Conservation (phyloP, 768 basidiomycete genomes). For the Exsudoporus frostii region DNA sequence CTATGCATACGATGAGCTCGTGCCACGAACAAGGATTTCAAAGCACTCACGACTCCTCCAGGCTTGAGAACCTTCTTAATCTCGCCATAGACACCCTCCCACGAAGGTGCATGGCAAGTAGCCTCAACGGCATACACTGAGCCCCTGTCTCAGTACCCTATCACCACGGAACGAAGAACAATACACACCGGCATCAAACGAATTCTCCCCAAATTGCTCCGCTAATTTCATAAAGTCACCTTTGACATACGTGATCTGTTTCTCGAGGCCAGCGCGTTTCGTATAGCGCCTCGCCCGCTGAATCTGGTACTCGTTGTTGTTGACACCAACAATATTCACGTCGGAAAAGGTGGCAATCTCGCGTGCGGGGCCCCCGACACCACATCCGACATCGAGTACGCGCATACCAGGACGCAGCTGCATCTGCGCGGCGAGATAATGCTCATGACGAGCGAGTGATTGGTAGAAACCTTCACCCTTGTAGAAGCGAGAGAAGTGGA, state of each 20-base stretch:
- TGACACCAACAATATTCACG: slow-evolving; percentile 78
- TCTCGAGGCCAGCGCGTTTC: slow-evolving; percentile 64
- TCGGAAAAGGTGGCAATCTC: slow-evolving; percentile 93
- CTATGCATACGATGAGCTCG: slow-evolving; percentile 36
- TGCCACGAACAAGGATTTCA: background rate
- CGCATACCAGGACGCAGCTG: slow-evolving; percentile 83
- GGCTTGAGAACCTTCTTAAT: slow-evolving; percentile 94
- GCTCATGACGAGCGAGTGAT: slow-evolving; percentile 87
- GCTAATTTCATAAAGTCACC: slow-evolving; percentile 96
- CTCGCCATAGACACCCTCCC: slow-evolving; percentile 93
- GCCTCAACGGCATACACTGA: slow-evolving; percentile 96
- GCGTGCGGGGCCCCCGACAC: slow-evolving; percentile 95
- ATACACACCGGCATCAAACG: slow-evolving; percentile 86
- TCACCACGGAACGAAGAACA: background rate
- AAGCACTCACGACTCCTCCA: slow-evolving; percentile 79
- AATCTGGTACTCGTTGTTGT: slow-evolving; percentile 97
- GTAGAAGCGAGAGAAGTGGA: slow-evolving; percentile 98
- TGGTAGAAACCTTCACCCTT: slow-evolving; percentile 78
- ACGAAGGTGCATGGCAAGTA: slow-evolving; percentile 92
- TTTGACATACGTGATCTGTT: slow-evolving; percentile 79
- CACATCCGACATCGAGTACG: slow-evolving; percentile 97
- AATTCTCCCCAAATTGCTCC: slow-evolving; percentile 89
- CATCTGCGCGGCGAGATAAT: slow-evolving; percentile 92
- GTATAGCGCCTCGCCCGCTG: slow-evolving; percentile 85
- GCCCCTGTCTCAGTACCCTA: slow-evolving; percentile 4